These are phyloP conservation scores for Neonectria hederae DNA, from an alignment of 2,329 filamentous ascomycete genomes.

Conservation along the genomic window DNA sequence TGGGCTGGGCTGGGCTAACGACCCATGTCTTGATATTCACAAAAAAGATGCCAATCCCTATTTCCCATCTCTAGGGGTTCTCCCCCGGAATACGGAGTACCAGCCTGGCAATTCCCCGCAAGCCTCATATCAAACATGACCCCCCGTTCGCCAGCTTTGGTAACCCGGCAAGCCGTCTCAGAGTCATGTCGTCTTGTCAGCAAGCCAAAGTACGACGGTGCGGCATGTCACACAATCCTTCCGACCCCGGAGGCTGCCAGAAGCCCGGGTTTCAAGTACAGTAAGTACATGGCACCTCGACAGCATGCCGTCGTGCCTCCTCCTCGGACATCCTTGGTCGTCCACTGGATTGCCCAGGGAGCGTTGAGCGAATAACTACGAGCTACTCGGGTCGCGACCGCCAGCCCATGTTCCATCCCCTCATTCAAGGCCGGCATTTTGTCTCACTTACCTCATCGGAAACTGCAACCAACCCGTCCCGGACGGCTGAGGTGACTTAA, in stretches of 20 bases:
- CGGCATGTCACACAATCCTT: constrained; percentile 10
- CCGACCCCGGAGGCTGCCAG: constrained; percentile 11
- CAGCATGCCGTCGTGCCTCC: neutral
- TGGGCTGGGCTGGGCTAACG: neutral
- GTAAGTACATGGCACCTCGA: neutral
- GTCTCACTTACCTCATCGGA: constrained; percentile 20
- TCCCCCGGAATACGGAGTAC: neutral
- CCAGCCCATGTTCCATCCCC: constrained; percentile 11
- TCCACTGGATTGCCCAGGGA: constrained; percentile 4
- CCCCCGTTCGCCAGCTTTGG: constrained; percentile 12
- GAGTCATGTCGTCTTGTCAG: neutral
- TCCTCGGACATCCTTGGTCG: neutral
- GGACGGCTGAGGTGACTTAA: neutral
- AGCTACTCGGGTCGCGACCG: neutral
- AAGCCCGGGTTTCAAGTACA: constrained; percentile 13
- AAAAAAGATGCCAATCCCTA: neutral
- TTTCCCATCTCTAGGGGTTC: neutral
- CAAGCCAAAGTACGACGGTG: neutral
- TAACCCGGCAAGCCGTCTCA: neutral
- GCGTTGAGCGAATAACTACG: neutral
- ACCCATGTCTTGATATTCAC: neutral
- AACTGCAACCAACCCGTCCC: constrained; percentile 1
- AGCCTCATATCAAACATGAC: constrained; percentile 6
- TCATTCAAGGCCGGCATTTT: constrained; percentile 13
- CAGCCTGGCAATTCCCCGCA: constrained; percentile 5